Base-by-base conservation (phyloP, 2,329 filamentous ascomycete species). In the Stagonosporopsis rhizophila region DNA sequence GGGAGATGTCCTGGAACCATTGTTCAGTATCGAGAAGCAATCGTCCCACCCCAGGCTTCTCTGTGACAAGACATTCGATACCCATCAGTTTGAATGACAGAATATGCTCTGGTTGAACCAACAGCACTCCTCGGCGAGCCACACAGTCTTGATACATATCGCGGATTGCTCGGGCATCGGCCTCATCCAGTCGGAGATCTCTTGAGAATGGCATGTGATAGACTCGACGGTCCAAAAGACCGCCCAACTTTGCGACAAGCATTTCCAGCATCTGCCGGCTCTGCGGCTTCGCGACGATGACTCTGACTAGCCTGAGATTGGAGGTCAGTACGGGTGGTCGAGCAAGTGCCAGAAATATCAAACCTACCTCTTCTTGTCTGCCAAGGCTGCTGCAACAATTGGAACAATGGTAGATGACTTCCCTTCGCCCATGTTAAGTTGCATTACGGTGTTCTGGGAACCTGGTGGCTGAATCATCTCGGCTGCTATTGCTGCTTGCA, bases 31-130 rank as follows among this genome's bases (percentile, higher is more conserved):
- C 17, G 0, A 83, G 57, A 14, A 86, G 65, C 1, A 56, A 41
- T 0, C 56, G 42, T 0, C 79, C 80, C 3, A 78, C 19, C 0
- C 11, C n/a, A 20, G 1, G 11, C 8, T 30, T 63, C 2, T 63
- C 69, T 15, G 62, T 63, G 1, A 82, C 64, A 0, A 79, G 63
- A 15, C 68, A 77, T 53, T 89, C 85, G 0, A 87, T 67, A 0
- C 83, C 83, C 78, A 88, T 85, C 0, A 90, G 76, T 59, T 87
- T 80, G 44, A 89, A 84, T 0, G 87, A 90, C 0, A 90, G 69
- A 0, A 89, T 67, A 53, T 89, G 83, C 61, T 89, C 87, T 0
- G 87, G 87, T 32, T 89, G 85, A 0, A 85, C 75, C 0, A 90
- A 71, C 0, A 90, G 62, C 0, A 90, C 73, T 0, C 86, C 86